Evolutionary conservation across 1,139 yeast species (phyloP).

Genomic region (Sugiyamaella japonica): DNA sequence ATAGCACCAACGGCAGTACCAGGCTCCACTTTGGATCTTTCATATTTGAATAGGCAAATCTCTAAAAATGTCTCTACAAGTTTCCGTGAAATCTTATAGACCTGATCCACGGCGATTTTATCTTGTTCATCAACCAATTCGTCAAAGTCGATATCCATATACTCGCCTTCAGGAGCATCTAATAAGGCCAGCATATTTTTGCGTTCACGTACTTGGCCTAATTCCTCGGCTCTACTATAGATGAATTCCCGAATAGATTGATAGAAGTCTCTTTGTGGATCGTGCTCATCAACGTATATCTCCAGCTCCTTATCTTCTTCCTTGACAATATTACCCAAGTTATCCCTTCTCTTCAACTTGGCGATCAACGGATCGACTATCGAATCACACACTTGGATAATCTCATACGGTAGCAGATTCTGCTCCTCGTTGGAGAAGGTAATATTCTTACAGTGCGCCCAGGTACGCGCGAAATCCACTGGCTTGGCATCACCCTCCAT

Average conservation of each 20-base stretch:
- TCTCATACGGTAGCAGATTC: conserved; percentile 71
- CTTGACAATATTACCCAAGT: conserved; percentile 59
- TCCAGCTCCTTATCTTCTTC: conserved; percentile 40
- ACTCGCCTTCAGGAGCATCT: conserved; percentile 48
- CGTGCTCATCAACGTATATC: conserved; percentile 67
- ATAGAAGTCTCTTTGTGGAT: conserved; percentile 84
- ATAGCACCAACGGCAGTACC: conserved; percentile 99
- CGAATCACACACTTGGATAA: conserved; percentile 54
- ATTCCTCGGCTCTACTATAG: conserved; percentile 52
- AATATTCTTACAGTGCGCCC: conserved; percentile 86
- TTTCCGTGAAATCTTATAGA: conserved; percentile 64
- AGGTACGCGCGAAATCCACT: conserved; percentile 87
- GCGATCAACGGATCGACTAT: conserved; percentile 63
- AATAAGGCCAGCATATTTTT: conserved; percentile 50
- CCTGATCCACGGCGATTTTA: conserved; percentile 63
- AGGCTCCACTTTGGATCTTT: conserved; percentile 92
- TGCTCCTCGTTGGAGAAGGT: conserved; percentile 58
- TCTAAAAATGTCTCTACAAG: conserved; percentile 69
- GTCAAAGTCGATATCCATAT: conserved; percentile 49
- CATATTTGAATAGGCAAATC: conserved; percentile 78
- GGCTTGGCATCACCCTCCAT: conserved; percentile 99
- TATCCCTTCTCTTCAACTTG: conserved; percentile 61
- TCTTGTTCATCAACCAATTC: conserved; percentile 40
- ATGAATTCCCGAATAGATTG: conserved; percentile 68
- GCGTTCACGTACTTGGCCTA: conserved; percentile 59